Base-by-base conservation (phyloP, 768 basidiomycete species). In the Psilocybe subaeruginosa region DNA sequence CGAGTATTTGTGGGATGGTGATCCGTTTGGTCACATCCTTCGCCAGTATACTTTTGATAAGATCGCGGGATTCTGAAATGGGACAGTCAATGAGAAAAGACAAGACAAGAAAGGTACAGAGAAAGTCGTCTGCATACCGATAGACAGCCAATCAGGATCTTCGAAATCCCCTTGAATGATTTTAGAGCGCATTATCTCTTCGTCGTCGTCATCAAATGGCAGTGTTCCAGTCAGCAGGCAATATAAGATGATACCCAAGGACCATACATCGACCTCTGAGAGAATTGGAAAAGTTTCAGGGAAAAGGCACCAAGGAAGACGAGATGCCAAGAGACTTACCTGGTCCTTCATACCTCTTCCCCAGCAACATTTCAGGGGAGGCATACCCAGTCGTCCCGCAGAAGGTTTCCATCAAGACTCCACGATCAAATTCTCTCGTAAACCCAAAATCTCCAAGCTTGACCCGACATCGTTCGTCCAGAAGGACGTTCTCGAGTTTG, bases 381-480 rank as follows among this genome's bases (percentile, higher is more conserved):
- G 95, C 95, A 73, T 98, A 91, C 12, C 93, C 94, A 1, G 95
- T 97, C 8, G 95, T 97, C 8, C 96, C 95, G 69, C 95, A 98
- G 70, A 91, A 97, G 0, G 95, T 97, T 70, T 97, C 95, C 84
- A 98, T 86, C 31, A 91, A 80, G 2, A 76, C 70, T 2, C 89
- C 89, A 14, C 82, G 79, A 63, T 96, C 92, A 74, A 90, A 97
- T 76, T 97, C 95, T 39, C 95, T 83, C 11, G 95, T 96, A 69
- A 98, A 97, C 3, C 95, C 95, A 73, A 98, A 92, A 74, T 98
- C 95, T 2, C 95, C 94, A 11, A 98, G 84, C 74, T 97, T 98
- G 68, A 98, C 87, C 58, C 91, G 85, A 73, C 95, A 92, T 30
- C 88, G 84, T 72, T 96, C 95, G 72, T 98, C 95, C 53, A 98